phyloP scores from a whole-genome alignment of 495 filamentous ascomycete species.

The Elasticomyces elasticus region DNA sequence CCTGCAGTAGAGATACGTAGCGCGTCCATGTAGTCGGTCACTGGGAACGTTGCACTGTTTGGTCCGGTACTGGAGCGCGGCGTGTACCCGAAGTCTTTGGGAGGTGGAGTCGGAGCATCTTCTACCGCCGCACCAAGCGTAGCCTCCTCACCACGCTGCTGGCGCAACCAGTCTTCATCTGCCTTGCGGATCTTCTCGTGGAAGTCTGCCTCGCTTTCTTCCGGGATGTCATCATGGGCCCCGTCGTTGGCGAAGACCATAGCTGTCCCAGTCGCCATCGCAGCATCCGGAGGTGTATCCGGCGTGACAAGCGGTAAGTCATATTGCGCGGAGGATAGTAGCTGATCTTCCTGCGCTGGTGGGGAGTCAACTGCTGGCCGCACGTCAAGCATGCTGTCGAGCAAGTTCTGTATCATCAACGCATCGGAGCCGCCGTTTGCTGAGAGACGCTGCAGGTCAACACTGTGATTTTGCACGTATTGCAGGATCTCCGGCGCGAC shows the following conservation, averaged over 20 bases:
- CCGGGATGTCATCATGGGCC: neutral
- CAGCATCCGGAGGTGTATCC: constrained; percentile 15
- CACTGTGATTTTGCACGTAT: constrained; percentile 25
- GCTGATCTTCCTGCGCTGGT: neutral
- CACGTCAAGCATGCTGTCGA: constrained; percentile 18
- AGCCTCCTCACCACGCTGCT: constrained; percentile 10
- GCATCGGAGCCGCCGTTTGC: constrained; percentile 24
- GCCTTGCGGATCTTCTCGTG: constrained; percentile 18
- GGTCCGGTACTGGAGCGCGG: constrained; percentile 18
- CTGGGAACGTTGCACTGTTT: constrained; percentile 13
- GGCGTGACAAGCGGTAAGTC: constrained; percentile 18
- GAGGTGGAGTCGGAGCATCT: constrained; percentile 25
- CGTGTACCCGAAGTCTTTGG: constrained; percentile 26
- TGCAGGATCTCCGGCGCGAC: constrained; percentile 27
- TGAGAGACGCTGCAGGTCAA: constrained; percentile 19
- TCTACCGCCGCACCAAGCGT: constrained; percentile 4
- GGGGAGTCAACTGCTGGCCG: neutral
- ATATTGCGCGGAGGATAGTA: constrained; percentile 3
- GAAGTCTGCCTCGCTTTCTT: constrained; percentile 10
- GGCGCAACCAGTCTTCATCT: constrained; percentile 22
- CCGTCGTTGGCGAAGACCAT: constrained; percentile 9
- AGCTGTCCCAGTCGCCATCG: constrained; percentile 13
- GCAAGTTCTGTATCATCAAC: constrained; percentile 27
- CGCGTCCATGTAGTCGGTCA: constrained; percentile 1
- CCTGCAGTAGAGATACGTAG: constrained; percentile 11